A percentile compares a stretch with the other conserved stretches of the same genome.
These are phyloP conservation scores for Patellifolia procumbens DNA, from an alignment of 179 eudicot genomes.

Conservation along the genomic window DNA sequence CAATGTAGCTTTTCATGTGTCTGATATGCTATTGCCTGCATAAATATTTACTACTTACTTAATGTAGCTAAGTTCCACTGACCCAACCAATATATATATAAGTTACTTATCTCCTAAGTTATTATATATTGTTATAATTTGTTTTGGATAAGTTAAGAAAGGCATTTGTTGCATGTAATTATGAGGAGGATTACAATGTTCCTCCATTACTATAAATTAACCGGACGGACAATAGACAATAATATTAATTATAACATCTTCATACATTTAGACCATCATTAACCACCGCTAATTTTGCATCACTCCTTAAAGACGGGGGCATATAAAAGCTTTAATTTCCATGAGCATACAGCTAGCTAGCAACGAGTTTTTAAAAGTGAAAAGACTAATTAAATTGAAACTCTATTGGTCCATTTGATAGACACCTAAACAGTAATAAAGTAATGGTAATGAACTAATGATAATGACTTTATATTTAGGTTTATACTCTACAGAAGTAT, in stretches of 20 bases:
- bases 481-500: no score
- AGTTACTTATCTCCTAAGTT: neutral
- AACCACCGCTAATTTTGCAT: conserved; percentile 17
- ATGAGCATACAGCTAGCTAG: no score
- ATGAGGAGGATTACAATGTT: neutral
- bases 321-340: no score
- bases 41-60: neutral
- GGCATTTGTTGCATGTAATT: conserved; percentile 10
- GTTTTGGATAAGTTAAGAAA: conserved; percentile 18
- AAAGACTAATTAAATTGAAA: no score
- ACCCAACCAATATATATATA: no score
- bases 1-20: conserved; percentile 10
- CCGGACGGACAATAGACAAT: neutral
- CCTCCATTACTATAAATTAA: neutral
- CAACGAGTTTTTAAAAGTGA: no score
- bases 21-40: conserved; percentile 2
- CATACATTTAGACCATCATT: conserved; percentile 1
- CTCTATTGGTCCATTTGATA: no score
- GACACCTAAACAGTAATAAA: no score
- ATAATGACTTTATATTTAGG: no score
- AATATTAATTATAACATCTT: neutral
- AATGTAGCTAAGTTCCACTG: neutral
- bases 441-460: no score
- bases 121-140: neutral
- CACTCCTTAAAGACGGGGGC: neutral